Evolutionary conservation across 352 stramenopile species (phyloP).

Genomic region (Phytophthora idaei): DNA sequence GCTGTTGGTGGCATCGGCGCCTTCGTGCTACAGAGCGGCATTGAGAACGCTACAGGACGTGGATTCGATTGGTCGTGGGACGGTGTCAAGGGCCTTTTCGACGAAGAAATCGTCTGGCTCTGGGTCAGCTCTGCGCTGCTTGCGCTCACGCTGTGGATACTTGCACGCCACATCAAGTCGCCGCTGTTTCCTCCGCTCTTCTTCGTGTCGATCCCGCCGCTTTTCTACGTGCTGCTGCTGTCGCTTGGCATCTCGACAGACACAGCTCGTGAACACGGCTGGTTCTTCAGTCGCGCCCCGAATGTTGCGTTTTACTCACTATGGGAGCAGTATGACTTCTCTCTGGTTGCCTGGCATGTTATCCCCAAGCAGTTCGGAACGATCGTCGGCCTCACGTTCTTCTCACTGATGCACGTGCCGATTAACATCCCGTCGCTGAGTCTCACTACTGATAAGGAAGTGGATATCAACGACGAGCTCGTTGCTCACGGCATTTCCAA

Average conservation of each 20-base stretch:
- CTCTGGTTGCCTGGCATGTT: conserved; percentile 63
- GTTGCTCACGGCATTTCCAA: conserved; percentile 94
- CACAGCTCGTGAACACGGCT: conserved; percentile 64
- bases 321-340: conserved; percentile 80
- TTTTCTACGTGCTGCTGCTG: conserved; percentile 76
- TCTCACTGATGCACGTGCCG: conserved; percentile 95
- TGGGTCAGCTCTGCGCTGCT: conserved; percentile 70
- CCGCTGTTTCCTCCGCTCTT: conserved; percentile 79
- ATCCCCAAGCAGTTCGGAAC: conserved; percentile 80
- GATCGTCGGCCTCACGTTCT: conserved; percentile 90
- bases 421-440: conserved; percentile 95
- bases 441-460: conserved; percentile 84
- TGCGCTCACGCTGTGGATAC: conserved; percentile 53
- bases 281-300: conserved; percentile 78
- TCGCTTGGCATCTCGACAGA: conserved; percentile 58
- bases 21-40: conserved; percentile 85
- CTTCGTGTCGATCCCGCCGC: conserved; percentile 79
- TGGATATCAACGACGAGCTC: conserved; percentile 94
- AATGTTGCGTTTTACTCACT: conserved; percentile 76
- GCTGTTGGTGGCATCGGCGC: conserved; percentile 94
- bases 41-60: conserved; percentile 84
- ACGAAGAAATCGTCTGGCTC: conserved; percentile 62
- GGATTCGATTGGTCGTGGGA: conserved; percentile 64
- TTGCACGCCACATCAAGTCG: conserved; percentile 59
- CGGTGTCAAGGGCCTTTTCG: conserved; percentile 58